These are phyloP conservation scores for Phytopythium delawarense DNA, from an alignment of 352 stramenopile genomes.

Conservation along the genomic window DNA sequence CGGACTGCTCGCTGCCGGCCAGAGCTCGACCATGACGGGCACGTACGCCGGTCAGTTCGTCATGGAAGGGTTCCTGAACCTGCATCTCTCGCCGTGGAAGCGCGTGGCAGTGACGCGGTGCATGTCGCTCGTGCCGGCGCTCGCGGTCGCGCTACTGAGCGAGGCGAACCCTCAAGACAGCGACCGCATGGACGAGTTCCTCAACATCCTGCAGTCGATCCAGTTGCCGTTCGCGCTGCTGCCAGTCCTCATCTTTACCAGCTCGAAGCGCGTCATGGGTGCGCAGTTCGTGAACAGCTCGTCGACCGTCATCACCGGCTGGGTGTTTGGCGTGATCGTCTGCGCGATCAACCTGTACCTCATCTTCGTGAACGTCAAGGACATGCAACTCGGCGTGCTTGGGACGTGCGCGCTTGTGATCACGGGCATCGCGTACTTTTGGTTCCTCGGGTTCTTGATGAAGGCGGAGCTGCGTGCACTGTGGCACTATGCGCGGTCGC, in stretches of 20 bases:
- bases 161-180: constrained; percentile 73
- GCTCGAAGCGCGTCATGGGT: constrained; percentile 77
- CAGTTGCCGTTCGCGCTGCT: constrained; percentile 91
- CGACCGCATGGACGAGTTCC: constrained; percentile 86
- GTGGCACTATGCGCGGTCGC: not conserved
- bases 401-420: constrained; percentile 25
- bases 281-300: constrained; percentile 50
- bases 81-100: constrained; percentile 85
- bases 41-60: constrained; percentile 97
- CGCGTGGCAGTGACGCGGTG: constrained; percentile 83
- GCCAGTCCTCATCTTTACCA: constrained; percentile 87
- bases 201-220: constrained; percentile 92
- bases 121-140: constrained; percentile 88
- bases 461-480: constrained; percentile 24
- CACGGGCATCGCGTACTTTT: constrained; percentile 57
- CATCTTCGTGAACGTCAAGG: constrained; percentile 59
- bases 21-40: constrained; percentile 95
- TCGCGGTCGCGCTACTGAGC: constrained; percentile 85
- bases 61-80: constrained; percentile 96
- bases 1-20: constrained; percentile 91
- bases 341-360: constrained; percentile 80
- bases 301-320: constrained; percentile 40
- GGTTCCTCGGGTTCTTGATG: constrained; percentile 67
- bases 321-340: constrained; percentile 52
- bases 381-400: constrained; percentile 31